Base-by-base conservation (phyloP, 75 land plant species). In the Sequoia sempervirens region DNA sequence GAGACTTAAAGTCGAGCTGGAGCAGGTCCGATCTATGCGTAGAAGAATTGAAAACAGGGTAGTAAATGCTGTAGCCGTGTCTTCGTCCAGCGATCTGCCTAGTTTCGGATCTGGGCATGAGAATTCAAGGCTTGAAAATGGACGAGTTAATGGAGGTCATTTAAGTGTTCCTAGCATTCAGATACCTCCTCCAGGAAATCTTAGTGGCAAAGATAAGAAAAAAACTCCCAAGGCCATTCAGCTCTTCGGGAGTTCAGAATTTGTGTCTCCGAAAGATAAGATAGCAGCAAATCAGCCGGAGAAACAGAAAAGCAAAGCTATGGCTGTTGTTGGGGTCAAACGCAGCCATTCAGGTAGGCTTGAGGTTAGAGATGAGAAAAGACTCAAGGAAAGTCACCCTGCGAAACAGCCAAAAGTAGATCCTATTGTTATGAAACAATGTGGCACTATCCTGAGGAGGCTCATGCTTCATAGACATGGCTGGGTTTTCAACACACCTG, bases 401-500 rank as follows among this genome's bases (percentile, higher is more conserved):
- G 9, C 38, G 80, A 47, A 78, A 8, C 47, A 70, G 66, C 56
- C 28, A 66, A 83, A 78, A 75, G 83, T 56, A 15, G 52, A 75
- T 84, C 18, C 38, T 1, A 84, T 88, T 70, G 41, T 93, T 54
- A 87, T 93, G 91, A 96, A 93, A 79, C 94, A 93, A 76, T 95
- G 98, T 80, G 89, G 90, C 30, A 83, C 84, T 4, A 68, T 96
- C 2, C 81, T 96, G 28, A 91, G 87, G 84, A 88, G 87, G 80
- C 84, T 96, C 82, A 93, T 96, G 95, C 4, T 83, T 2, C 98
- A 96, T 81, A 88, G 89, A 78, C 85, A 80, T 90, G 97, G 84
- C 20, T 93, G 91, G 93, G 89, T 93, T 5, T 96, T 96, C 82
- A 91, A 95, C 75, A 80, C 75, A 20, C 98, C 99, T 54, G 98